Evolutionary conservation across 2,329 filamentous ascomycete genomes (phyloP).

Genomic region (Neurospora crassa): DNA sequence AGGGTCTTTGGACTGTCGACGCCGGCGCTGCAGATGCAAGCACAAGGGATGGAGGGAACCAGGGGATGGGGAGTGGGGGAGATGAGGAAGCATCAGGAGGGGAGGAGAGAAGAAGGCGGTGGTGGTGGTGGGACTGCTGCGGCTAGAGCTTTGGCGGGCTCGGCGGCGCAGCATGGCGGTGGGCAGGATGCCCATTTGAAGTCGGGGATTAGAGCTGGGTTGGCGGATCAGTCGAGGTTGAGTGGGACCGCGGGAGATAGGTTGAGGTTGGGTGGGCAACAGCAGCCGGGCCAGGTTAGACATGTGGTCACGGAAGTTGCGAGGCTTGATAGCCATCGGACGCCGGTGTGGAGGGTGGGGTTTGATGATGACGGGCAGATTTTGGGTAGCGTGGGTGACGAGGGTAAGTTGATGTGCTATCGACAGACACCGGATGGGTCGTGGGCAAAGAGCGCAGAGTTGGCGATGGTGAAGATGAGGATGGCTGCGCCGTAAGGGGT

Average conservation of each 20-base stretch:
- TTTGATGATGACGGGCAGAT: slow-evolving; percentile 65
- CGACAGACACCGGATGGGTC: slow-evolving; percentile 47
- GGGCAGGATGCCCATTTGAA: slow-evolving; percentile 24
- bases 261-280: neutral
- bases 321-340: slow-evolving; percentile 56
- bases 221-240: slow-evolving; percentile 38
- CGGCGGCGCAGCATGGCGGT: neutral
- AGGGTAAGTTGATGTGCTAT: slow-evolving; percentile 56
- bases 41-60: neutral
- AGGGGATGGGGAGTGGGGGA: slow-evolving; percentile 9
- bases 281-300: slow-evolving; percentile 52
- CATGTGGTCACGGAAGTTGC: slow-evolving; percentile 57
- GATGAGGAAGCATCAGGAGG: slow-evolving; percentile 28
- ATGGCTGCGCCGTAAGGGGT: slow-evolving; percentile 30
- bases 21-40: slow-evolving; percentile 23
- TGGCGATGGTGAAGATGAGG: slow-evolving; percentile 46
- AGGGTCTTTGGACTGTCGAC: slow-evolving; percentile 78
- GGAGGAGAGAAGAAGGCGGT: neutral
- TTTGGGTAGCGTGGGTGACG: slow-evolving; percentile 66
- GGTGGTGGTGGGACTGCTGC: neutral
- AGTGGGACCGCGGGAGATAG: slow-evolving; percentile 14
- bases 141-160: neutral
- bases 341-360: slow-evolving; percentile 65
- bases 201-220: slow-evolving; percentile 42
- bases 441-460: slow-evolving; percentile 52